These are phyloP conservation scores for cucumber (Cucumis sativus) DNA, from an alignment of 306 rosid genomes.

Conservation along the genomic window Cucumber_9930_V3 NC_026658.2:25010001-25010500, in stretches of 20 bases:
- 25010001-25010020: neutral
- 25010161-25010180: conserved; percentile 38
- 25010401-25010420: neutral
- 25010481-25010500: neutral
- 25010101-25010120: neutral
- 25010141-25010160: neutral
- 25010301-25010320: neutral
- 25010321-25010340: neutral
- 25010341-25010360: neutral
- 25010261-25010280: neutral
- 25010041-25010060: neutral
- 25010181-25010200: conserved; percentile 71
- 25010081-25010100: neutral
- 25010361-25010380: neutral
- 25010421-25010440: neutral
- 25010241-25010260: conserved; percentile 10
- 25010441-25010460: neutral
- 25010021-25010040: neutral
- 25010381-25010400: neutral
- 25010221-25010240: conserved; percentile 52
- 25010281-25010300: neutral
- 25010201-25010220: conserved; percentile 80
- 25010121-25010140: neutral
- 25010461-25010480: too few relatives aligned
- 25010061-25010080: neutral